Evolutionary conservation across 1,284 basidiomycete genomes (phyloP), one percentile per base, ranked within the genome.

Genomic region (Xanthoconium separans): DNA sequence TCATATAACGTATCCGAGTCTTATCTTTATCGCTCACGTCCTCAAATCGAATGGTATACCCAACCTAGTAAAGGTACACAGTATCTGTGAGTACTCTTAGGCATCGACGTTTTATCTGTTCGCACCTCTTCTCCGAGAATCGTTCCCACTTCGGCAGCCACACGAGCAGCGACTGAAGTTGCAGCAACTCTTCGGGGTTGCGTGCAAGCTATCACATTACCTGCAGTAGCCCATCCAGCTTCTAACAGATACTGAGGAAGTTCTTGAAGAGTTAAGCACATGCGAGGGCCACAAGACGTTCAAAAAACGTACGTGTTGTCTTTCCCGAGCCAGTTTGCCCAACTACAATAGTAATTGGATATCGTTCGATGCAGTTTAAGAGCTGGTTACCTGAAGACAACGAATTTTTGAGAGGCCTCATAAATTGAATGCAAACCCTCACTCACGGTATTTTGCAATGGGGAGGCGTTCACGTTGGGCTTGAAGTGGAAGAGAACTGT

Each of bases 251-350:
- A 98, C 69, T 98, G 96, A 1, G 97, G 96, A 50, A 99, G 80
- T 71, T 98, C 94, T 93, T 65, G 36, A 56, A 5, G 27, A 51
- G 24, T 37, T 53, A 24, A 55, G 50, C 53, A 36, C 31, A 27
- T 11, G 49, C 27, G 34, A 36, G 24, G 24, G 24, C 24, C 22
- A 31, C 37, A 18, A n/a, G 12, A 47, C 13, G 37, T 33, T 24
- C 4, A 31, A n/a, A 44, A 47, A 37, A 78, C 87, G 70, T 61
- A 95, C 93, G 94, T 58, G 95, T 98, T 11, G 95, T 97, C 75
- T 99, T 99, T 54, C 97, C 96, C 55, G 92, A 97, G 5, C 96
- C 97, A 0, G 96, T 99, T 68, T 98, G 94, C 12, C 94, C 95
- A 22, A 98, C 90, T 6, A 96, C 85, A 50, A 99, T 93, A 3